Percentiles rank a stretch among this genome's conserved stretches.
Conservation (phyloP, 257 asterid species). For the Verbascum thapsus region DNA sequence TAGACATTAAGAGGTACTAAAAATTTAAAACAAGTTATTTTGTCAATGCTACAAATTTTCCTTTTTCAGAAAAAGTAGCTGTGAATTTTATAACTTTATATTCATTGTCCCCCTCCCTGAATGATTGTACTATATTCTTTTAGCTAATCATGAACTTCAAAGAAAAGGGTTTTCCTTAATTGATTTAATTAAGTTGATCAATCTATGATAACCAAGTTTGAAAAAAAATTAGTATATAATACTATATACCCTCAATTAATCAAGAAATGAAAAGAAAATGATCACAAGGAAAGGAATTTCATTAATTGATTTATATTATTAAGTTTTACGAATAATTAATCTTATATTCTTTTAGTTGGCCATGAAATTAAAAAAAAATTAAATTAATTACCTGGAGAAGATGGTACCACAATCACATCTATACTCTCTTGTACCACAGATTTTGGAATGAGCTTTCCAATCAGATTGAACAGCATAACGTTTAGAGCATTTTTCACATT, state of each 20-base stretch:
- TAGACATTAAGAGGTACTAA: constrained; percentile 35
- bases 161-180: neutral
- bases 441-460: constrained; percentile 84
- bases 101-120: neutral
- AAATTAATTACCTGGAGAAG: constrained; percentile 54
- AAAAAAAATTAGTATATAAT: no score
- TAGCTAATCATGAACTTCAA: neutral
- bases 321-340: no score
- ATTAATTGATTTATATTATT: neutral
- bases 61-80: constrained; percentile 42
- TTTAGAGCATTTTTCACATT: constrained; percentile 71
- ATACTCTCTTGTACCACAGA: constrained; percentile 77
- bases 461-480: constrained; percentile 79
- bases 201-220: no score
- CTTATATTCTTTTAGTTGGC: no score
- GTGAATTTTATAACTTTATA: constrained; percentile 19
- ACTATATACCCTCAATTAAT: no score
- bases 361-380: neutral
- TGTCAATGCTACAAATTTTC: constrained; percentile 30
- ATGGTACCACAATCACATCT: constrained; percentile 79
- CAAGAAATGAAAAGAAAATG: no score
- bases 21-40: constrained; percentile 25
- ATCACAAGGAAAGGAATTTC: neutral
- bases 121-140: no score
- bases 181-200: neutral